Evolutionary conservation across 495 filamentous ascomycete genomes (phyloP).

Genomic region (Penicillium malachiteum): DNA sequence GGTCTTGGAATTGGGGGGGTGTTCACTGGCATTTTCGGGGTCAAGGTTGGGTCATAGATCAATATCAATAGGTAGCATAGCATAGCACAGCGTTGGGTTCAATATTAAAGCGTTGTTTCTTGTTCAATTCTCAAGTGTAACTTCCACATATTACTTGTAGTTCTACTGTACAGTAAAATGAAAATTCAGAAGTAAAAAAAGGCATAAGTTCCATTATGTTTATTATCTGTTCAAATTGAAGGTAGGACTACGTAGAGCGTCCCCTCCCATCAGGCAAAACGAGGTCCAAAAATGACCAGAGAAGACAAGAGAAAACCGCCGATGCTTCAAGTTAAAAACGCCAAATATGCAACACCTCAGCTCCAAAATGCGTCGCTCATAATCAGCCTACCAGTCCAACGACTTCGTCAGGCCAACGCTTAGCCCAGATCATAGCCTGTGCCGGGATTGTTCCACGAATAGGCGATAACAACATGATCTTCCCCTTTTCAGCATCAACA

Average conservation of each 20-base stretch:
- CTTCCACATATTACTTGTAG: neutral
- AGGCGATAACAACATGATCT: slow-evolving; percentile 77
- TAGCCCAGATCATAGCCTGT: slow-evolving; percentile 69
- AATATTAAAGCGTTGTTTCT: too few relatives aligned
- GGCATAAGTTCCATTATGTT: too few relatives aligned
- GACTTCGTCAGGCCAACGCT: slow-evolving; percentile 51
- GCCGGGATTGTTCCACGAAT: slow-evolving; percentile 75
- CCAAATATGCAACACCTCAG: neutral
- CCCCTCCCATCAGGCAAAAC: too few relatives aligned
- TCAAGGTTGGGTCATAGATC: too few relatives aligned
- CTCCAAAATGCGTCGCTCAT: neutral
- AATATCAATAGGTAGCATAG: slow-evolving; percentile 6
- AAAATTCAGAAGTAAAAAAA: too few relatives aligned
- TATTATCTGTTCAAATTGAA: too few relatives aligned
- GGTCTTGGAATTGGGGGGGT: neutral
- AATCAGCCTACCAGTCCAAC: slow-evolving; percentile 48
- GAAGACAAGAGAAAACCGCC: too few relatives aligned
- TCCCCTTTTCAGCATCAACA: slow-evolving; percentile 81
- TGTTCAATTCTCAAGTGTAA: too few relatives aligned
- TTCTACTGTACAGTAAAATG: too few relatives aligned
- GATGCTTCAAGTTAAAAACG: neutral
- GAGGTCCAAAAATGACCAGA: too few relatives aligned
- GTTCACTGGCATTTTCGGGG: too few relatives aligned
- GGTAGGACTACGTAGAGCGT: too few relatives aligned
- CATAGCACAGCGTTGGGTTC: slow-evolving; percentile 6